phyloP scores from a whole-genome alignment of 257 asterid species.

The Fraxinus cuspidata region DNA sequence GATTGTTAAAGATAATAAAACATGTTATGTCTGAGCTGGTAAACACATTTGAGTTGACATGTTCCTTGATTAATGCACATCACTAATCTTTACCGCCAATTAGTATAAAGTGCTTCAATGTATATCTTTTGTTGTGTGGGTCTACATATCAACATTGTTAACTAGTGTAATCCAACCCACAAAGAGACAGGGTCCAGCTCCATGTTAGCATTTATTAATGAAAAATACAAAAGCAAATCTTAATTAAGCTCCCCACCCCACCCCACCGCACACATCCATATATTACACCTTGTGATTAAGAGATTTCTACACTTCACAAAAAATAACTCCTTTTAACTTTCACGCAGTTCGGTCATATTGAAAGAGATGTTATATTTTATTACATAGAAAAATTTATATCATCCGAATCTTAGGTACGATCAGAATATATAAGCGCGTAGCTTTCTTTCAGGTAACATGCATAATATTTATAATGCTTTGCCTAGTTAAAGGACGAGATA shows the following conservation, averaged over 20 bases:
- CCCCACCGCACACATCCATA: not conserved
- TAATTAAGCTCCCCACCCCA: not conserved
- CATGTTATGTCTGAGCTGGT: not conserved
- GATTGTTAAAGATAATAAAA: not conserved
- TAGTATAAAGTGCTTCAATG: too few relatives aligned
- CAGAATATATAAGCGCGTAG: not conserved
- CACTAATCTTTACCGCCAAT: too few relatives aligned
- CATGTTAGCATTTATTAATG: not conserved
- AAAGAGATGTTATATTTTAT: too few relatives aligned
- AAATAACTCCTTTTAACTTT: too few relatives aligned
- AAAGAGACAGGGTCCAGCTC: too few relatives aligned
- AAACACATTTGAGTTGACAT: not conserved
- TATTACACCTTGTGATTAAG: not conserved
- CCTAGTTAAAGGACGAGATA: not conserved
- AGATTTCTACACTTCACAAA: too few relatives aligned
- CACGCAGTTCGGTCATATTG: too few relatives aligned
- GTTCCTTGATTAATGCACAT: too few relatives aligned
- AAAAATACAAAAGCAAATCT: conserved; percentile 17
- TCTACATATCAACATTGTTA: too few relatives aligned
- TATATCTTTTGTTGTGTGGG: too few relatives aligned
- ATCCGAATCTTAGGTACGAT: not conserved
- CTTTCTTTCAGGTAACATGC: not conserved
- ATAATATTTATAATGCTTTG: not conserved
- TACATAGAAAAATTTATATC: not conserved
- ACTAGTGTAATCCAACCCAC: too few relatives aligned